Evolutionary conservation across 371 early-diverging fungal genomes (phyloP), one percentile per base, ranked within the genome.

Genomic region (Rhizomucor pusillus): DNA sequence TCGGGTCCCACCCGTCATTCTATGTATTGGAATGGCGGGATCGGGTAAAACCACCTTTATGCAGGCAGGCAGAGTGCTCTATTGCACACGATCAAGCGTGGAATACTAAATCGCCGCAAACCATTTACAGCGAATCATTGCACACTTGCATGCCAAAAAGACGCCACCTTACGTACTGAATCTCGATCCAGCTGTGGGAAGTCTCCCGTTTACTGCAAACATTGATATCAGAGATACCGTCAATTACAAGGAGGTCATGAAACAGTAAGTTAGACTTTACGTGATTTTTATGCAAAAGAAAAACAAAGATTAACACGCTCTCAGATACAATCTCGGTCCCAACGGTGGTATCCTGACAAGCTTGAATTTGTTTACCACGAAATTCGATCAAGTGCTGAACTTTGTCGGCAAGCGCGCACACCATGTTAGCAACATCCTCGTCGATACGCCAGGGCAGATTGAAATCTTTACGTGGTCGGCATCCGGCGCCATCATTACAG

Each of bases 391-490:
- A 68, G 94, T 97, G 7, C 78, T 97, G 63, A 80, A 85, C 19
- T 80, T 95, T 43, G 74, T 97, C 7, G 88, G 88, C 4, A 96
- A 96, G 67, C 85, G 94, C 13, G 75, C 89, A 0, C 65, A 77
- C 0, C 63, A 74, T 19, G 69, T 91, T 13, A 47, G 90, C 49
- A 85, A 93, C 66, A 78, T 95, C 47, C 71, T 99, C 13, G 82
- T 99, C n/a, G 99, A 99, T 73, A 99, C 99, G 12, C 99, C 99
- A 33, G 99, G 99, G 18, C 99, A 99, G 73, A 99, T 99, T 62
- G 99, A 99, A 79, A 96, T 99, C 56, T 99, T 99, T 80, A 99
- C 99, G 14, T 99, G 99, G 98, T 98, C 98, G 35, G 98, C 99
- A 9, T 93, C 97, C 7, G 99, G 99, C 22, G 81, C 94, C 35